Evolutionary conservation across 2,329 filamentous ascomycete species (phyloP).

Genomic region (Aspergillus hiratsukae): DNA sequence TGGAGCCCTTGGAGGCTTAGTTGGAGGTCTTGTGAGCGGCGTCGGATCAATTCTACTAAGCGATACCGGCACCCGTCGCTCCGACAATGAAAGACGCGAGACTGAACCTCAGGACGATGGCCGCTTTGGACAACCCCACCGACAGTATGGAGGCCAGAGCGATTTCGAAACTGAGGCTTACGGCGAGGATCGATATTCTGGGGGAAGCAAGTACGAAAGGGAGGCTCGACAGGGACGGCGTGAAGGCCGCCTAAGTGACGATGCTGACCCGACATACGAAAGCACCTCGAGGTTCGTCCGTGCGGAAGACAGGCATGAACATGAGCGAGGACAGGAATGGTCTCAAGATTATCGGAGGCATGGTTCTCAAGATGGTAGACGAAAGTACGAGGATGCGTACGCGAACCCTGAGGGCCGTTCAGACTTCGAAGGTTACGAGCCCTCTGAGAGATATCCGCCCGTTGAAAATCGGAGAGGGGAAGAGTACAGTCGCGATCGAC

Average conservation of each 20-base stretch:
- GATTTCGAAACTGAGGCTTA: not conserved
- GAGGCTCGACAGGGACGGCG: not conserved
- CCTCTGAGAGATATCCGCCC: not conserved
- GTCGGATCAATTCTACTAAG: constrained; percentile 61
- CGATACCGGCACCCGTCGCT: constrained; percentile 25
- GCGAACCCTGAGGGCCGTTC: not conserved
- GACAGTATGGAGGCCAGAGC: not conserved
- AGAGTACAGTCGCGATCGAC: not conserved
- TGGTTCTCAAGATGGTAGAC: not conserved
- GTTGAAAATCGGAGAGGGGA: not conserved
- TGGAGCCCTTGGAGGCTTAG: constrained; percentile 63
- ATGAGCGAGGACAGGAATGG: not conserved
- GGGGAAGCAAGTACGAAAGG: not conserved
- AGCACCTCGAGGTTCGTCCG: not conserved
- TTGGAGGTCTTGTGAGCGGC: constrained; percentile 62
- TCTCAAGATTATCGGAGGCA: not conserved
- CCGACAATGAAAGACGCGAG: constrained; percentile 2
- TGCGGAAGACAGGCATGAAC: not conserved
- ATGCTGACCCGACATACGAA: not conserved
- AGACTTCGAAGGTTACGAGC: not conserved
- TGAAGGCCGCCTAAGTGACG: not conserved
- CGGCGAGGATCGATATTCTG: not conserved
- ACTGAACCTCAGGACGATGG: constrained; percentile 3
- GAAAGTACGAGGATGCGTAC: not conserved
- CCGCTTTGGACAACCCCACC: not conserved